Base-by-base conservation (phyloP, 1,139 yeast species). In the Pichia sp. region DNA sequence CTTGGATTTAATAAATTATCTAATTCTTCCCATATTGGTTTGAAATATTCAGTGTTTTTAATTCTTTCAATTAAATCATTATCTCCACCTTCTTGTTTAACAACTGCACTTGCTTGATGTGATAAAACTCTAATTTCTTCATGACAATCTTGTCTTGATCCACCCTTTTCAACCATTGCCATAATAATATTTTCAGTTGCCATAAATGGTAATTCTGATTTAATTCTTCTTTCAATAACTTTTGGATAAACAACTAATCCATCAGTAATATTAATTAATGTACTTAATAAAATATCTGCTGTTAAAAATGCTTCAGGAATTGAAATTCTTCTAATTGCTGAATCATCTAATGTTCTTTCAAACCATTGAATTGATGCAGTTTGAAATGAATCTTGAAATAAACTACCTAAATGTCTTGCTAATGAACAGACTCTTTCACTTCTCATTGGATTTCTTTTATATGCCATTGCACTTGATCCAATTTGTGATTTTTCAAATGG, bases 81-180 rank as follows among this genome's bases (percentile, higher is more conserved):
- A 63, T 91, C 99, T 50, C 97, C 97, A 66, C 99, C 99, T 69
- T 91, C 84, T 65, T 89, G 96, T 68, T 91, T 91, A 43, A 91
- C 98, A 47, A 89, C 96, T 42, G 88, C 91, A 50, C 95, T 89
- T 24, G 98, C 98, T 69, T 91, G 93, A 65, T 91, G 98, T 29
- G 96, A 86, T 49, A 91, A 74, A 31, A 91, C 98, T 68, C 99
- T 81, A 65, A 91, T 89, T 68, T 86, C 85, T 71, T 91, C 99
- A 67, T 91, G 99, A 61, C 96, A 91, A 45, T 88, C 96, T 72
- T 91, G 99, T 75, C 99, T 84, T 22, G 95, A 88, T 35, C 86
- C 97, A 56, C 97, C 97, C 65, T 83, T 82, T 68, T 88, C 95
- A 46, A 91, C 98, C 96, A 91, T 91, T 43, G 98, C 98, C 99